Evolutionary conservation across 2,329 filamentous ascomycete species (phyloP).

Genomic region (Aureobasidium leucospermi): DNA sequence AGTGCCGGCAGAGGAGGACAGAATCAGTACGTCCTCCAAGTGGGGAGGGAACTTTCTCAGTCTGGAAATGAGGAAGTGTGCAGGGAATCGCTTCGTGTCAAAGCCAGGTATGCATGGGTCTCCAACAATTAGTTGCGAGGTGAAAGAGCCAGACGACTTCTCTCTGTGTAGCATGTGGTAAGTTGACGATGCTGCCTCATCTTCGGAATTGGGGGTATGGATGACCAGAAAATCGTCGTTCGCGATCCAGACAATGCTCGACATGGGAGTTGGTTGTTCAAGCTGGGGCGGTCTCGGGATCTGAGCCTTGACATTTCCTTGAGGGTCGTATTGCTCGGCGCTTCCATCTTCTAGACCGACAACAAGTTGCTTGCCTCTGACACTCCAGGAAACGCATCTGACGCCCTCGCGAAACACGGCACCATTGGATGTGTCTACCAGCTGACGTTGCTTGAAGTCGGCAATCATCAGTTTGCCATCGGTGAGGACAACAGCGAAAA

Average conservation of each 20-base stretch:
- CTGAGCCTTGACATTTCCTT: constrained; percentile 67
- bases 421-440: constrained; percentile 54
- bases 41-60: constrained; percentile 74
- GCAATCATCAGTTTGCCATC: constrained; percentile 78
- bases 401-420: constrained; percentile 63
- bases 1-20: constrained; percentile 71
- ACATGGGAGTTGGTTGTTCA: constrained; percentile 36
- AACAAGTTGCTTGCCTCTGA: constrained; percentile 83
- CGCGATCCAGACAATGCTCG: constrained; percentile 75
- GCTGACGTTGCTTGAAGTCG: constrained; percentile 61
- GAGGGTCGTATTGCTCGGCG: constrained; percentile 73
- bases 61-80: constrained; percentile 71
- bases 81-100: constrained; percentile 46
- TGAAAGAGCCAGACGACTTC: constrained; percentile 50
- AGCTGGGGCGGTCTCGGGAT: constrained; percentile 71
- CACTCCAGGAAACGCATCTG: constrained; percentile 84
- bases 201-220: constrained; percentile 52
- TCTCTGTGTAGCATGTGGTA: constrained; percentile 74
- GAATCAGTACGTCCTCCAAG: constrained; percentile 71
- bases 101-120: constrained; percentile 66
- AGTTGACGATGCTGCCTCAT: constrained; percentile 48
- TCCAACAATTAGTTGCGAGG: constrained; percentile 60
- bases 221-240: constrained; percentile 77
- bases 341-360: constrained; percentile 77
- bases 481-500: constrained; percentile 72